These are phyloP conservation scores for Zasmidium cellare DNA, from an alignment of 2,329 filamentous ascomycete species.

Conservation along the genomic window DNA sequence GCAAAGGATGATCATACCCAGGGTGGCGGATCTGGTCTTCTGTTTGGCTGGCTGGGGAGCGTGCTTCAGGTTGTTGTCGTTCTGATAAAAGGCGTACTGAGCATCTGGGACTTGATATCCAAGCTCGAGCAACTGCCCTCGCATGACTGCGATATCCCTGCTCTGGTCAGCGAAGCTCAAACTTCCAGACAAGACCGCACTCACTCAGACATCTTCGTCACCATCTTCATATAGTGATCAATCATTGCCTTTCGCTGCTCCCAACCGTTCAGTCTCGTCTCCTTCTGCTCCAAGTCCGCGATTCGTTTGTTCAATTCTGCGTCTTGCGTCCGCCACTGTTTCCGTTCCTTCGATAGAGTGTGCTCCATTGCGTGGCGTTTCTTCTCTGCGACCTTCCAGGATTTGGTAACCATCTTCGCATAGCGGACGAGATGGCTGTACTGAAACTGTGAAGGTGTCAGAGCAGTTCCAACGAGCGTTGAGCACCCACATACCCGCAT, in stretches of 20 bases:
- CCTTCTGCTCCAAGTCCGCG: constrained; percentile 22
- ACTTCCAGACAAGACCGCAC: constrained; percentile 1
- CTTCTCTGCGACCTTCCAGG: constrained; percentile 24
- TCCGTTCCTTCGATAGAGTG: constrained; percentile 27
- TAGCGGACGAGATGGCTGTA: constrained; percentile 42
- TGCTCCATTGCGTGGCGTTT: constrained; percentile 25
- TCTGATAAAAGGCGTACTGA: constrained; percentile 23
- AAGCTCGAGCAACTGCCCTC: constrained; percentile 28
- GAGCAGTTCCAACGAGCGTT: not conserved
- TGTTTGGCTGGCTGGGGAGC: not conserved
- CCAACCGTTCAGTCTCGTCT: constrained; percentile 33
- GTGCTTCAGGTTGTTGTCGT: not conserved
- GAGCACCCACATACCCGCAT: constrained; percentile 38
- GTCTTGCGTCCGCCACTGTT: constrained; percentile 24
- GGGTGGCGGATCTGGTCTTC: constrained; percentile 17
- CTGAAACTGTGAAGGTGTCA: constrained; percentile 45
- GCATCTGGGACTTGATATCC: constrained; percentile 31
- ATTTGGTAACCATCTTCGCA: constrained; percentile 26
- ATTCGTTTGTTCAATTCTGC: constrained; percentile 23
- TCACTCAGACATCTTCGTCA: constrained; percentile 35
- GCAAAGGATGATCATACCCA: constrained; percentile 7
- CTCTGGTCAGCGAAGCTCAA: constrained; percentile 1
- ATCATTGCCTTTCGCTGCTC: constrained; percentile 34
- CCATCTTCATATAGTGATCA: constrained; percentile 38
- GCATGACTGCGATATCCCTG: constrained; percentile 33